Percentiles rank a stretch among this genome's conserved stretches.
phyloP scores from a whole-genome alignment of 2,329 filamentous ascomycete genomes.

The Ceratocystis cubensis region DNA sequence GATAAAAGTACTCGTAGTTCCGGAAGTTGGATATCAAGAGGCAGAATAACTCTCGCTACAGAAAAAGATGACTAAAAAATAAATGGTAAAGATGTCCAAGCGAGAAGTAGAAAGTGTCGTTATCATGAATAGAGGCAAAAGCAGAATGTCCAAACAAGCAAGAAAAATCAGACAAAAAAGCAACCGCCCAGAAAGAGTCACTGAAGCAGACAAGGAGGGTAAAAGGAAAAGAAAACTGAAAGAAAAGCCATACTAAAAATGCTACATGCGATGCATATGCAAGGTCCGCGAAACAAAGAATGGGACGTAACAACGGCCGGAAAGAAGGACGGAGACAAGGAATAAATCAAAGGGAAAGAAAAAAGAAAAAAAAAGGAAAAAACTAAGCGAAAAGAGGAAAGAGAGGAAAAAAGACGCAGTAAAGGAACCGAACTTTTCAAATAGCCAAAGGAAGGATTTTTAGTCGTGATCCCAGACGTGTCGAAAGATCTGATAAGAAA shows the following conservation, averaged over 20 bases:
- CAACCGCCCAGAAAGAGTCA: neutral
- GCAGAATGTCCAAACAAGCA: neutral
- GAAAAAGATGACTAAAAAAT: conserved; percentile 15
- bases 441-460: neutral
- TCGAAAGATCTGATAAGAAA: neutral
- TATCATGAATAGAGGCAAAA: conserved; percentile 3
- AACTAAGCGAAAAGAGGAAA: neutral
- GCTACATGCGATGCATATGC: conserved; percentile 11
- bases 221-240: neutral
- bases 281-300: neutral
- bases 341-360: neutral
- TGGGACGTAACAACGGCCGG: neutral
- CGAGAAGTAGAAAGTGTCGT: conserved; percentile 9
- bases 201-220: neutral
- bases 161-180: conserved; percentile 1
- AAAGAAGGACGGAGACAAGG: neutral
- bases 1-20: neutral
- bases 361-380: conserved; percentile 5
- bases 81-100: conserved; percentile 14
- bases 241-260: conserved; percentile 2
- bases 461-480: neutral
- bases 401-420: neutral
- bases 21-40: neutral
- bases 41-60: neutral
- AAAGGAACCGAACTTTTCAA: neutral